Percentiles rank a stretch among this genome's conserved stretches.
phyloP scores from a whole-genome alignment of 1,284 basidiomycete species.

The Somion occarium region DNA sequence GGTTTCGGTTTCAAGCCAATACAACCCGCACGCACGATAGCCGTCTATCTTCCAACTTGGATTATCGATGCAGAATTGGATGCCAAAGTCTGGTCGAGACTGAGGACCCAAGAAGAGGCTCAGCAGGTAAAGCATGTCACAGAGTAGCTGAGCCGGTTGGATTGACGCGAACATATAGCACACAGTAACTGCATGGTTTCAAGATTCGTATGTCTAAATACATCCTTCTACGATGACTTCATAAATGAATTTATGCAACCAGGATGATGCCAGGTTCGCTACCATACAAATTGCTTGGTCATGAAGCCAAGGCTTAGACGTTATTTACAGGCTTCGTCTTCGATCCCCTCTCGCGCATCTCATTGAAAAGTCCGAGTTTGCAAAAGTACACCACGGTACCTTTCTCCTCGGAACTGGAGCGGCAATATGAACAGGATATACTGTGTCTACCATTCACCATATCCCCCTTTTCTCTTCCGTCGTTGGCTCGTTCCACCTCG shows the following conservation, averaged over 20 bases:
- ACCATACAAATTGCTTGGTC: neutral
- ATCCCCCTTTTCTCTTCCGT: slow-evolving; percentile 28
- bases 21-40: slow-evolving; percentile 29
- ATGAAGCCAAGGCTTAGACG: too few relatives aligned
- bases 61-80: slow-evolving; percentile 49
- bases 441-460: slow-evolving; percentile 30
- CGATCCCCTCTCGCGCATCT: slow-evolving; percentile 27
- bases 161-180: slow-evolving; percentile 8
- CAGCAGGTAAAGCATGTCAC: slow-evolving; percentile 6
- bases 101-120: slow-evolving; percentile 10
- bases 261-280: slow-evolving; percentile 3
- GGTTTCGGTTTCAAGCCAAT: slow-evolving; percentile 21
- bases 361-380: slow-evolving; percentile 19
- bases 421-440: slow-evolving; percentile 32
- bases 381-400: slow-evolving; percentile 19
- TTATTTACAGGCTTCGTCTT: slow-evolving; percentile 18
- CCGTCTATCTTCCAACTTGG: slow-evolving; percentile 62
- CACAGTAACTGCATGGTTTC: slow-evolving; percentile 9
- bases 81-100: slow-evolving; percentile 23
- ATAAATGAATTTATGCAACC: neutral
- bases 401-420: slow-evolving; percentile 28
- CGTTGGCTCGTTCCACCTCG: slow-evolving; percentile 14
- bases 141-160: neutral
- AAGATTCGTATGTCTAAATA: slow-evolving; percentile 13
- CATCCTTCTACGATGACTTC: neutral